Evolutionary conservation across 2,329 filamentous ascomycete genomes (phyloP).

Genomic region (Calonectria montana): DNA sequence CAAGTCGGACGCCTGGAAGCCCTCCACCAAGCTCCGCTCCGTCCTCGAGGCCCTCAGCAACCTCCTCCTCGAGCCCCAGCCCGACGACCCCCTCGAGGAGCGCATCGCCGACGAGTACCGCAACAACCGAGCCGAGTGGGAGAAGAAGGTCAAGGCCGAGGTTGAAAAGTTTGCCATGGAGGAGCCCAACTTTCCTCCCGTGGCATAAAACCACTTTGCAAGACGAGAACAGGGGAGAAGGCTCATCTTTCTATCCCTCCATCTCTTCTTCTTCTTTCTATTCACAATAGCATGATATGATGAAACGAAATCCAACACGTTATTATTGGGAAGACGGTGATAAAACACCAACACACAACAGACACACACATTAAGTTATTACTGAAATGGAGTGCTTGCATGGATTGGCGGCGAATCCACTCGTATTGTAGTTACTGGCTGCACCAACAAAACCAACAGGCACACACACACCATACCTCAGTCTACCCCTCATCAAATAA

Average conservation of each 20-base stretch:
- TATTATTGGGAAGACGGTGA: not conserved
- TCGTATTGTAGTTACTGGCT: not conserved
- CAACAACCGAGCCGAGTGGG: conserved; percentile 74
- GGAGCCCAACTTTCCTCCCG: conserved; percentile 49
- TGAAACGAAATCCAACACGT: conserved; percentile 7
- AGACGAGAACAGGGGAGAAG: too few relatives aligned
- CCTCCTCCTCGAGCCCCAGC: conserved; percentile 83
- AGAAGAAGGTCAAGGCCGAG: conserved; percentile 80
- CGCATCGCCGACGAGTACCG: conserved; percentile 88
- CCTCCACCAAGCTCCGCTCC: conserved; percentile 78
- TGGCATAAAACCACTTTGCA: conserved; percentile 10
- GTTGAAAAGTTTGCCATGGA: conserved; percentile 76
- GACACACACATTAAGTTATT: not conserved
- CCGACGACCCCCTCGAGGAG: conserved; percentile 89
- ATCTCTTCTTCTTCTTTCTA: not conserved
- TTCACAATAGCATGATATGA: conserved; percentile 1
- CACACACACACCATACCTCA: not conserved
- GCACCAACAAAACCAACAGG: not conserved
- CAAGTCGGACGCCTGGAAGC: conserved; percentile 92
- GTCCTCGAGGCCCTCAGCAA: conserved; percentile 82
- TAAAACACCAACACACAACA: not conserved
- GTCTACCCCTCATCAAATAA: not conserved
- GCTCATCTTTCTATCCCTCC: not conserved
- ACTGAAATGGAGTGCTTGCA: not conserved
- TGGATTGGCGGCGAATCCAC: not conserved